phyloP scores from a whole-genome alignment of 2,329 filamentous ascomycete species.

The Magnaporthiopsis rhizophila region DNA sequence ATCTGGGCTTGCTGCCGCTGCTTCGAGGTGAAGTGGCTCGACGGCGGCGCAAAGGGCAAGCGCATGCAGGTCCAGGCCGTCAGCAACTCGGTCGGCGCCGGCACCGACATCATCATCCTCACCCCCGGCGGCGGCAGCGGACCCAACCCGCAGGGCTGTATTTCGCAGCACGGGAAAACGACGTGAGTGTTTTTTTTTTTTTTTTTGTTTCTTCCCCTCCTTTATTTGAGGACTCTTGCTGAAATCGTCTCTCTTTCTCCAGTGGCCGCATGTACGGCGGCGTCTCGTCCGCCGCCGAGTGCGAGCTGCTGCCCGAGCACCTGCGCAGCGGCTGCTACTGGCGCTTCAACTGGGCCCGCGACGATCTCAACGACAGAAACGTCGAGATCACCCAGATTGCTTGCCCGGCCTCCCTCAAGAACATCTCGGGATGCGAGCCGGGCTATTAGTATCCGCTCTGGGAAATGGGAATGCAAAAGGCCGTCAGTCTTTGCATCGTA shows the following conservation, averaged over 20 bases:
- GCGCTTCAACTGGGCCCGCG: constrained; percentile 17
- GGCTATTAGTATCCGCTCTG: no score
- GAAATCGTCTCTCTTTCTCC: constrained; percentile 8
- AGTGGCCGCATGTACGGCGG: constrained; percentile 11
- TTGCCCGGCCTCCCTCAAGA: constrained; percentile 12
- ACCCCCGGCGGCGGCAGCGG: constrained; percentile 11
- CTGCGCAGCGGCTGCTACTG: constrained; percentile 17
- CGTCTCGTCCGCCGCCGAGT: constrained; percentile 11
- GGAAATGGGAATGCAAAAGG: no score
- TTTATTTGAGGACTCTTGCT: no score
- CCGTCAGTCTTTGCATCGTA: no score
- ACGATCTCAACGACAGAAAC: constrained; percentile 16
- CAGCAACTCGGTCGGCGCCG: constrained; percentile 12
- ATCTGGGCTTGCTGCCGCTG: constrained; percentile 18
- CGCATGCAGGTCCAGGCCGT: constrained; percentile 15
- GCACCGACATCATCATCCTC: constrained; percentile 11
- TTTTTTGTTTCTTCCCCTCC: no score
- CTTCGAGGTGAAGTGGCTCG: constrained; percentile 15
- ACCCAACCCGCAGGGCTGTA: constrained; percentile 11
- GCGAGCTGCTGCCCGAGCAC: constrained; percentile 13
- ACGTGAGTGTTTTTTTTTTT: background rate
- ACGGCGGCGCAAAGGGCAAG: constrained; percentile 15
- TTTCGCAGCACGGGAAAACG: constrained; percentile 9
- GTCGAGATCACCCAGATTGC: constrained; percentile 13
- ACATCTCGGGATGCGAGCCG: constrained; percentile 13